Conservation (phyloP, 2,329 filamentous ascomycete genomes). For the Stenocarpella maydis region DNA sequence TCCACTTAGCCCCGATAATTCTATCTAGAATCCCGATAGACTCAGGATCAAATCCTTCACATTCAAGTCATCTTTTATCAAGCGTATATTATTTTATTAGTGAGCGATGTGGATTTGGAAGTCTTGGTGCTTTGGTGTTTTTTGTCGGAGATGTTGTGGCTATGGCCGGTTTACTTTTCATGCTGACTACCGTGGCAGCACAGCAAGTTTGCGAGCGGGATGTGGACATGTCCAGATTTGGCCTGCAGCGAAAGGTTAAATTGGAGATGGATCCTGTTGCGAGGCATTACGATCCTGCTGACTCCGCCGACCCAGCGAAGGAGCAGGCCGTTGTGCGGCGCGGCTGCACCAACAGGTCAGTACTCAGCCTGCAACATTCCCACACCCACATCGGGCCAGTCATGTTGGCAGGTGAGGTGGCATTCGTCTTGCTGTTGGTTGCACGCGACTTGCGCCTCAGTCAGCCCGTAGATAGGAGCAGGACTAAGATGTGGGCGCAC, state of each 20-base stretch:
- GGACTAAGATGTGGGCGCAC: neutral
- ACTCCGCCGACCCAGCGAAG: constrained; percentile 19
- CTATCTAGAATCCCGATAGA: too few relatives aligned
- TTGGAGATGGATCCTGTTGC: constrained; percentile 13
- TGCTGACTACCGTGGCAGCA: too few relatives aligned
- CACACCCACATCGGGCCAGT: neutral
- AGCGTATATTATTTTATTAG: too few relatives aligned
- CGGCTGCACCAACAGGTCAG: constrained; percentile 6
- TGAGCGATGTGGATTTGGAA: too few relatives aligned
- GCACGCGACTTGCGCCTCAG: constrained; percentile 5
- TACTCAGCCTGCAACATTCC: neutral
- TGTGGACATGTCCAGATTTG: neutral
- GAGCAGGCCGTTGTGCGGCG: constrained; percentile 8
- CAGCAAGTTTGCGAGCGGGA: neutral
- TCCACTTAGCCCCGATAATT: too few relatives aligned
- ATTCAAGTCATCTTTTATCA: too few relatives aligned
- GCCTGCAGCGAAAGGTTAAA: constrained; percentile 9
- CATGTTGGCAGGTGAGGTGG: neutral
- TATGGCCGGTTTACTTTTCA: too few relatives aligned
- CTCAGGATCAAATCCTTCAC: too few relatives aligned
- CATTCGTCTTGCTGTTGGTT: neutral
- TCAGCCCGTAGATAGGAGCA: neutral
- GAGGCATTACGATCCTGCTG: constrained; percentile 12
- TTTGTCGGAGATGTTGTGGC: too few relatives aligned
- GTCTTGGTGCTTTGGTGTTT: too few relatives aligned